A percentile compares a stretch with the other conserved stretches of the same genome.
These are phyloP conservation scores for Hypoxylon sp. DNA, from an alignment of 2,329 filamentous ascomycete species.

Conservation along the genomic window DNA sequence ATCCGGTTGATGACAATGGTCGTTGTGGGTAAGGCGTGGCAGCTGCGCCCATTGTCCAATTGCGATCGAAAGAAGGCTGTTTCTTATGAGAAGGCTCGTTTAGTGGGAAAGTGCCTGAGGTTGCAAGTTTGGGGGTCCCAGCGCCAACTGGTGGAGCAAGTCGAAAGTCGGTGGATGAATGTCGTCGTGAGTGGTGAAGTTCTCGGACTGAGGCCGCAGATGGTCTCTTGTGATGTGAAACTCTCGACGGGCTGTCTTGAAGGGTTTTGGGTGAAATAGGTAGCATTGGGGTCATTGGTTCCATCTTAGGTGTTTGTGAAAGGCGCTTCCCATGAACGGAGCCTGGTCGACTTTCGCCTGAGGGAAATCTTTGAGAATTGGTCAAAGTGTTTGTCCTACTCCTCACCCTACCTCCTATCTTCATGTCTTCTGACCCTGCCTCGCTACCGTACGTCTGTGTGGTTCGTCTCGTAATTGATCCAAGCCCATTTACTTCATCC, in stretches of 20 bases:
- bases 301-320: slow-evolving; percentile 63
- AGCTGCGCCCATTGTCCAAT: slow-evolving; percentile 71
- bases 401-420: slow-evolving; percentile 51
- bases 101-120: slow-evolving; percentile 55
- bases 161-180: slow-evolving; percentile 84
- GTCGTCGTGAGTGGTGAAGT: slow-evolving; percentile 82
- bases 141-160: slow-evolving; percentile 47
- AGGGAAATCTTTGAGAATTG: slow-evolving; percentile 54
- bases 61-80: slow-evolving; percentile 73
- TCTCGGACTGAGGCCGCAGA: slow-evolving; percentile 85
- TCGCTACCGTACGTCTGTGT: slow-evolving; percentile 68
- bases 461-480: slow-evolving; percentile 56
- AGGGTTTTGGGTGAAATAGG: slow-evolving; percentile 51
- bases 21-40: slow-evolving; percentile 51
- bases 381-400: slow-evolving; percentile 68
- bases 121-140: slow-evolving; percentile 54
- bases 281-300: slow-evolving; percentile 54
- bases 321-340: slow-evolving; percentile 59
- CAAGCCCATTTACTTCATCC: slow-evolving; percentile 76
- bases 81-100: slow-evolving; percentile 63
- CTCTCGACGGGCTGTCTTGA: slow-evolving; percentile 58
- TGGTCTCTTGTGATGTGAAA: slow-evolving; percentile 66
- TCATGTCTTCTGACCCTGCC: slow-evolving; percentile 62
- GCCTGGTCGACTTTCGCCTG: slow-evolving; percentile 55
- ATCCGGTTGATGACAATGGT: slow-evolving; percentile 62